Percentiles rank a stretch among this genome's conserved stretches.
These are phyloP conservation scores for Cladosporium velox DNA, from an alignment of 2,329 filamentous ascomycete genomes.

Conservation along the genomic window DNA sequence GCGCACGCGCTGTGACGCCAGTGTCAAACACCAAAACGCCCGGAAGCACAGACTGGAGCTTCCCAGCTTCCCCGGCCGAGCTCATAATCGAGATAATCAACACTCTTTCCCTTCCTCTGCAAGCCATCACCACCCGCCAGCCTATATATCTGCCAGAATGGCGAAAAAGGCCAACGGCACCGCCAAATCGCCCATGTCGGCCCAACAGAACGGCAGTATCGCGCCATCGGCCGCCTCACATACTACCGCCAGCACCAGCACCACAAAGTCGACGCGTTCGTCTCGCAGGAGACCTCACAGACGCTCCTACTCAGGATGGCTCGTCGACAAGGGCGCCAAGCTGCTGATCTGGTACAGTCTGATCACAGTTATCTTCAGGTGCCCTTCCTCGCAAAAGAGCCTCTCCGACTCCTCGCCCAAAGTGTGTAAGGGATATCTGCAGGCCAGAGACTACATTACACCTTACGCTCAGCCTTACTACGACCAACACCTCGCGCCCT, in stretches of 20 bases:
- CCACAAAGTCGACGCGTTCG: conserved; percentile 23
- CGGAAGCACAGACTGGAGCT: neutral
- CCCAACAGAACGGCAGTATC: conserved; percentile 25
- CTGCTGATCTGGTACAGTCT: conserved; percentile 84
- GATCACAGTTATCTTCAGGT: conserved; percentile 77
- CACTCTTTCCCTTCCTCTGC: neutral
- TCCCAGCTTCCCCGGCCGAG: conserved; percentile 7
- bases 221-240: conserved; percentile 9
- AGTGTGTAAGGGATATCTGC: conserved; percentile 79
- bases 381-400: conserved; percentile 68
- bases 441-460: conserved; percentile 65
- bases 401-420: conserved; percentile 70
- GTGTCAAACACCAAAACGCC: neutral
- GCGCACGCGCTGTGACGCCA: neutral
- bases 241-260: conserved; percentile 14
- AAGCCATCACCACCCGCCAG: neutral
- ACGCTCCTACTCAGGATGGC: conserved; percentile 29
- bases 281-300: conserved; percentile 23
- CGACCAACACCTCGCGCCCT: conserved; percentile 76
- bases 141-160: neutral
- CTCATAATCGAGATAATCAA: neutral
- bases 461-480: conserved; percentile 87
- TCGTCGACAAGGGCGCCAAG: conserved; percentile 44
- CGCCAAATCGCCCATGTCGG: conserved; percentile 25
- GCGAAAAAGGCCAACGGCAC: conserved; percentile 13